Evolutionary conservation across 225 moss, liverwort and hornwort species (phyloP), one percentile per base, ranked within the genome.

Genomic region (Climacium dendroides): DNA sequence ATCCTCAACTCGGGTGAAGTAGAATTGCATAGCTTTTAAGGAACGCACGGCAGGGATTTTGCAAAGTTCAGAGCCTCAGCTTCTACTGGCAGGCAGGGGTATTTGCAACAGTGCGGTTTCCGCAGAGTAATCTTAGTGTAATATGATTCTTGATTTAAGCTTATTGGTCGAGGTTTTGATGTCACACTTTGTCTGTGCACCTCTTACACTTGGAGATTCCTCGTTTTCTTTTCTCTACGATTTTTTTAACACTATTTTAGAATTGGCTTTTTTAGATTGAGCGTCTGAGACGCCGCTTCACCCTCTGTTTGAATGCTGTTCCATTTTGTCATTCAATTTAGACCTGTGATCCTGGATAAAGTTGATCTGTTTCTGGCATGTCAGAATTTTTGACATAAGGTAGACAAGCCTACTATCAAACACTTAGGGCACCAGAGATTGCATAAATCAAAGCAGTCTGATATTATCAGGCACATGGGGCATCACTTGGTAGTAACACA

Each of bases 71-170:
- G 67, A 85, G 75, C 85, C 85, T 83, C 78, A 79, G 78, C 60
- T 62, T 63, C 67, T 70, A 76, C 85, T 87, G 69, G 63, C 20
- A 63, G 74, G 84, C 58, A 50, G 75, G 63, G 53, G 74, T 62
- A 22, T 87, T 64, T 86, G 82, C 82, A 72, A 85, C 59, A 81
- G 75, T 80, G 87, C 41, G 34, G 35, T 79, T 86, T 80, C 79
- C 85, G 48, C 85, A 39, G 77, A 77, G 89, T 81, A 83, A 84
- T 29, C 62, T 62, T 76, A 75, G 67, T 89, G 89, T 87, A 91
- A 32, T 80, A 84, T 84, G 79, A 86, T 80, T 89, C 75, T 89
- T 89, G 75, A 61, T 87, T 82, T 52, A 84, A 88, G 48, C 74
- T 80, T 77, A 45, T 66, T 35, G 75, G 76, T 84, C 67, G 61